Evolutionary conservation across 768 basidiomycete species (phyloP), one percentile per base, ranked within the genome.

Genomic region (Zangia roseola): DNA sequence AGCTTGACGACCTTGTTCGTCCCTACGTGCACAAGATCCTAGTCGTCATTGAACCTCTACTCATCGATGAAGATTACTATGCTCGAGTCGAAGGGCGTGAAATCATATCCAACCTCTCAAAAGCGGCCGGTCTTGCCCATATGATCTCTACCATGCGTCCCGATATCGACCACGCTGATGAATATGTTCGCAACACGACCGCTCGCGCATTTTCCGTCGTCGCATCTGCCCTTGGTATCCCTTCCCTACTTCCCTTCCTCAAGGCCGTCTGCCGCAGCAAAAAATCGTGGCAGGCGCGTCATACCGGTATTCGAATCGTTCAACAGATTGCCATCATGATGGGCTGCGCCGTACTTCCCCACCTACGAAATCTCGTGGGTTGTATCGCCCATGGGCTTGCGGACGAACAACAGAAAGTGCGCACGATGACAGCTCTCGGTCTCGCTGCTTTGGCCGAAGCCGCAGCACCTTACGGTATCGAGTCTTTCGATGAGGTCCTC

Each of bases 91-190:
- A 98, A 73, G 97, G 97, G 56, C 92, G 95, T 28, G 97, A 99
- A 75, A 98, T 99, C 67, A 99, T 98, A 58, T 95, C 92, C 60
- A 99, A 98, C 69, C 75, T 98, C 35, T 95, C 97, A 24, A 99
- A 98, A 71, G 97, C 97, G 10, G 95, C 94, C 25, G 97, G 97
- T 71, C 86, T 99, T 21, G 95, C 97, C 3, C 97, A 99, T 72
- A 98, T 99, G 97, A 99, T 99, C 61, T 99, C 97, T 30, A 99
- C 95, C 17, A 98, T 99, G 95, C 88, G 95, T 59, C 95, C 97
- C 4, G 95, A 99, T 77, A 98, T 98, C 54, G 95, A 99, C 69
- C 95, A 98, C 60, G 94, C 97, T 37, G 95, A 99, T 64, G 97
- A 99, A 70, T 98, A 99, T 57, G 95, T 98, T 4, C 90, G 95